Percentiles rank a stretch among this genome's conserved stretches.
Conservation (phyloP, 1,284 basidiomycete genomes). For the Erythrobasidium hasegawianum region DNA sequence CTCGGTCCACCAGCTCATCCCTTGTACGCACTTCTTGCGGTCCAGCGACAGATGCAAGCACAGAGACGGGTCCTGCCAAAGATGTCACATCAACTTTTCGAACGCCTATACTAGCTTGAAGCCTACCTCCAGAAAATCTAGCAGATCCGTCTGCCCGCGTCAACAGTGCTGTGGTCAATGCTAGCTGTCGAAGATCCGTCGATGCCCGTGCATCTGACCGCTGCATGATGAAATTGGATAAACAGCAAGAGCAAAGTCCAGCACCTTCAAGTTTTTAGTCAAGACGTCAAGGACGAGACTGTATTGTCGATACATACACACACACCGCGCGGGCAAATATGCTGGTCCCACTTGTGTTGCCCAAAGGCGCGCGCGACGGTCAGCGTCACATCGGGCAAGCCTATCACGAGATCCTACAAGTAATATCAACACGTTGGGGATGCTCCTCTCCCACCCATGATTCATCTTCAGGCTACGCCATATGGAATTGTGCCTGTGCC, state of each 20-base stretch:
- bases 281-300: too few relatives aligned
- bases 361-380: too few relatives aligned
- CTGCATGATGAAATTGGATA: slow-evolving; percentile 7
- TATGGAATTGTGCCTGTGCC: too few relatives aligned
- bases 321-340: too few relatives aligned
- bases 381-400: too few relatives aligned
- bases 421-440: too few relatives aligned
- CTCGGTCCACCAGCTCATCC: slow-evolving; percentile 54
- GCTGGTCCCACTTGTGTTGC: too few relatives aligned
- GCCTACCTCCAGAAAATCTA: slow-evolving; percentile 41
- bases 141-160: slow-evolving; percentile 42
- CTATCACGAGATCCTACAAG: too few relatives aligned
- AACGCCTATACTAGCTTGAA: neutral
- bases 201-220: slow-evolving; percentile 5
- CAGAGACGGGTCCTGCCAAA: slow-evolving; percentile 48
- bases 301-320: too few relatives aligned
- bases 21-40: slow-evolving; percentile 56
- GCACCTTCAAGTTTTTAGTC: too few relatives aligned
- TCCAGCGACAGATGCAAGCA: slow-evolving; percentile 53
- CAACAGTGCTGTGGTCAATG: slow-evolving; percentile 31
- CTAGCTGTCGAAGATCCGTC: slow-evolving; percentile 16
- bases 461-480: too few relatives aligned
- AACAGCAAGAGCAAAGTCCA: neutral
- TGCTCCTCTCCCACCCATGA: too few relatives aligned
- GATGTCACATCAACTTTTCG: neutral